Evolutionary conservation across 2,329 filamentous ascomycete species (phyloP), one percentile per base, ranked within the genome.

Genomic region (Aspergillus quadricinctus): DNA sequence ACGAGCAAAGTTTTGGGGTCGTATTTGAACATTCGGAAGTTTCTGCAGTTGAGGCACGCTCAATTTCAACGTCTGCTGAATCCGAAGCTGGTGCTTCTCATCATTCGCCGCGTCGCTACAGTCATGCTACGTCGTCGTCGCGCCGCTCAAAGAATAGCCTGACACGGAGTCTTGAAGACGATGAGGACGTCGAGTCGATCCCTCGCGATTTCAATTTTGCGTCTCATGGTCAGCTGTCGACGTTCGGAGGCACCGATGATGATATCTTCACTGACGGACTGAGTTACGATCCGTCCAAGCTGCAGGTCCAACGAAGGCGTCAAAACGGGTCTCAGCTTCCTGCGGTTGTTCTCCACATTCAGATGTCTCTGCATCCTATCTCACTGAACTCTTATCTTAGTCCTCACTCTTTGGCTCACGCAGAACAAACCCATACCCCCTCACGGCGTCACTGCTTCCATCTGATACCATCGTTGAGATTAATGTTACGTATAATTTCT

Each of bases 331-430:
- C 65, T 25, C 67, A 72, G 41, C 62, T 67, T 4, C 73, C 69
- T 25, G 68, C 72, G 21, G 65, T 85, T 10, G 80, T 81, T 4
- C 75, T 88, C 8, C 85, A 87, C 66, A 84, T 88, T n/a, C 85
- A 88, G 64, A 88, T 88, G 84, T 83, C 82, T 4, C 75, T 86
- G 3, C 83, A 87, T 66, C 84, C 85, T 0, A 77, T 86, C 52
- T 87, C 83, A 1, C 75, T 89, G 10, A 78, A 81, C 8, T 80
- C 82, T 1, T 88, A 84, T 62, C 68, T 88, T 4, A 80, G 76
- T 48, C 70, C 76, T 14, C 66, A 73, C 45, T 57, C 67, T 9
- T 52, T 56, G 23, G 52, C 51, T 1, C 63, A 62, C 31, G 55
- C 66, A 50, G 48, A 56, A n/a, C 60, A 61, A 52, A 48, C 46